Evolutionary conservation across 179 eudicot genomes (phyloP).

Genomic region (Silene coronaria): DNA sequence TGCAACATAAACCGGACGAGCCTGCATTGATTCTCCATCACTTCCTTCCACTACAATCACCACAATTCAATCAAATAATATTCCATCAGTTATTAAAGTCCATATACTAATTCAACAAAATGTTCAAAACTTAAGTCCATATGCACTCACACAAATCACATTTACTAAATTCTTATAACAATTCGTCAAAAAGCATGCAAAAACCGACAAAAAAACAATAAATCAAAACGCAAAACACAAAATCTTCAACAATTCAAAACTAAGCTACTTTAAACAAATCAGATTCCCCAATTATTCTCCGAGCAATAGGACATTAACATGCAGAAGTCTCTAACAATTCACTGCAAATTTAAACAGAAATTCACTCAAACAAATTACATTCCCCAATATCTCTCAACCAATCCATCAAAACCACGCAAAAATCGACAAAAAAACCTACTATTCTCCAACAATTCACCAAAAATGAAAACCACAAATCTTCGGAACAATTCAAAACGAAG

Average conservation of each 20-base stretch:
- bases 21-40: conserved; percentile 75
- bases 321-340: not conserved
- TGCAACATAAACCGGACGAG: conserved; percentile 91
- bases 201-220: too few species aligned
- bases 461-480: too few species aligned
- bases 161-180: not conserved
- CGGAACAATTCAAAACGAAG: not conserved
- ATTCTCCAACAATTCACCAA: too few species aligned
- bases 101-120: not conserved
- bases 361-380: not conserved
- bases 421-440: too few species aligned
- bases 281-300: too few species aligned
- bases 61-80: conserved; percentile 8
- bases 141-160: not conserved
- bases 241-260: not conserved
- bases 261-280: not conserved
- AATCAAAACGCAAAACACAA: not conserved
- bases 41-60: conserved; percentile 59
- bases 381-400: too few species aligned
- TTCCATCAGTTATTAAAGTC: conserved; percentile 2
- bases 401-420: too few species aligned
- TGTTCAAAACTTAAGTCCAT: not conserved
- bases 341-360: not conserved
- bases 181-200: not conserved
- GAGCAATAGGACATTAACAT: not conserved